Conservation (phyloP, 2,329 filamentous ascomycete species). For the Cryphonectria japonica region DNA sequence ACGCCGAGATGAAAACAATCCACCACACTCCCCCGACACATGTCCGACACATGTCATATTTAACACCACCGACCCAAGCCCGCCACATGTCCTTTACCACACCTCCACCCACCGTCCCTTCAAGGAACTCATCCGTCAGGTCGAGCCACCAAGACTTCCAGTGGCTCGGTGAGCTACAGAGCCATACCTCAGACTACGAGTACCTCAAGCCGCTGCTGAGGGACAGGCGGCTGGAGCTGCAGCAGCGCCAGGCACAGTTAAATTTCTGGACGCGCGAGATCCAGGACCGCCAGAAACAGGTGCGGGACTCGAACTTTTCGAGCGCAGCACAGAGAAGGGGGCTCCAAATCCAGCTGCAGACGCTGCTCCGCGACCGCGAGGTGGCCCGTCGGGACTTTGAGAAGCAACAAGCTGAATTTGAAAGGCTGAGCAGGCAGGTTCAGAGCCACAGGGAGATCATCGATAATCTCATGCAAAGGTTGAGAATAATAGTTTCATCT, state of each 20-base stretch:
- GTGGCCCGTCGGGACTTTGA: not conserved
- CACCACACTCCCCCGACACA: conserved; percentile 5
- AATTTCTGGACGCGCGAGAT: conserved; percentile 11
- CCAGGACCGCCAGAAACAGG: conserved; percentile 10
- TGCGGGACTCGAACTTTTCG: not conserved
- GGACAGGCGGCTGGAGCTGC: conserved; percentile 5
- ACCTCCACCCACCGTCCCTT: not conserved
- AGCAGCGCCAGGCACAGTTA: conserved; percentile 11
- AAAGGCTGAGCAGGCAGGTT: conserved; percentile 5
- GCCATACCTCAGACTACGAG: conserved; percentile 7
- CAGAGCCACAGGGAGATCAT: conserved; percentile 7
- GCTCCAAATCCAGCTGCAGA: conserved; percentile 9
- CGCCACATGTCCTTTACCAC: not conserved
- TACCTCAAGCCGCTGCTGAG: conserved; percentile 9
- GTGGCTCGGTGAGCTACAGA: conserved; percentile 15
- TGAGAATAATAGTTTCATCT: conserved; percentile 10
- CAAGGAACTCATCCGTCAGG: not conserved
- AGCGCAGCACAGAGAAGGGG: conserved; percentile 2
- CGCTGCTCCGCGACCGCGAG: conserved; percentile 3
- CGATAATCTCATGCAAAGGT: conserved; percentile 7
- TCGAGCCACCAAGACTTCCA: not conserved
- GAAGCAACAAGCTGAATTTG: conserved; percentile 8
- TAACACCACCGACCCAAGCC: conserved; percentile 1
- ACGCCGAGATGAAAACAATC: not conserved
- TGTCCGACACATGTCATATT: not conserved